A percentile compares a stretch with the other conserved stretches of the same genome.
Conservation (phyloP, 495 filamentous ascomycete genomes). For the Penicillium psychrofluorescens region DNA sequence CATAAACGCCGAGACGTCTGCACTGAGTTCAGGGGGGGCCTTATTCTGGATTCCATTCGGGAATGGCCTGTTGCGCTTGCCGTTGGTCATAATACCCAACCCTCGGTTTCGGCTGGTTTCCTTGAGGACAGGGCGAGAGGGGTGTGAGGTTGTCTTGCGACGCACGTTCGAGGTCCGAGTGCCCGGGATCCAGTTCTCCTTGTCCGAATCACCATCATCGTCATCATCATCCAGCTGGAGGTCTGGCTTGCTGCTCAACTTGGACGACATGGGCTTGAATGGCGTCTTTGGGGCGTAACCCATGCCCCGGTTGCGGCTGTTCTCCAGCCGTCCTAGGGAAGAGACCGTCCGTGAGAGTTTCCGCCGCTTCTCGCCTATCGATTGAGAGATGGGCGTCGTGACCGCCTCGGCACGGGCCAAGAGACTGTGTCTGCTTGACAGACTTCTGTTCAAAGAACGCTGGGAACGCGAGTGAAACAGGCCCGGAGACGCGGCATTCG, state of each 20-base stretch:
- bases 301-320: conserved; percentile 17
- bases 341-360: conserved; percentile 59
- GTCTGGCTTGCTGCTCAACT: conserved; percentile 21
- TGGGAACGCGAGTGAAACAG: conserved; percentile 60
- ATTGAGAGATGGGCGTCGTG: conserved; percentile 34
- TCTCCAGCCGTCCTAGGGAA: conserved; percentile 62
- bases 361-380: conserved; percentile 49
- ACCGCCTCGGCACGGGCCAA: conserved; percentile 37
- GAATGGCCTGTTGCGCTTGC: conserved; percentile 29
- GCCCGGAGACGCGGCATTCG: conserved; percentile 58
- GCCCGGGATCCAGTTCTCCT: conserved; percentile 81
- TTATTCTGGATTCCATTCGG: conserved; percentile 23
- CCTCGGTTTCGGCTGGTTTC: conserved; percentile 33
- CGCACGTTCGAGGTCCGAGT: conserved; percentile 35
- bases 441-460: conserved; percentile 32
- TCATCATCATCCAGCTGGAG: conserved; percentile 50
- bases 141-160: conserved; percentile 27
- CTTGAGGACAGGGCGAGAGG: conserved; percentile 36
- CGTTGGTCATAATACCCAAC: conserved; percentile 17
- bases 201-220: conserved; percentile 71
- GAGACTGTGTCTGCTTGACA: conserved; percentile 47
- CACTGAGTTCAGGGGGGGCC: conserved; percentile 28
- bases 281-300: conserved; percentile 9
- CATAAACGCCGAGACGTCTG: conserved; percentile 67
- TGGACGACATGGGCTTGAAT: conserved; percentile 19